Evolutionary conservation across 2,329 filamentous ascomycete genomes (phyloP).

Genomic region (Cladophialophora carrionii): DNA sequence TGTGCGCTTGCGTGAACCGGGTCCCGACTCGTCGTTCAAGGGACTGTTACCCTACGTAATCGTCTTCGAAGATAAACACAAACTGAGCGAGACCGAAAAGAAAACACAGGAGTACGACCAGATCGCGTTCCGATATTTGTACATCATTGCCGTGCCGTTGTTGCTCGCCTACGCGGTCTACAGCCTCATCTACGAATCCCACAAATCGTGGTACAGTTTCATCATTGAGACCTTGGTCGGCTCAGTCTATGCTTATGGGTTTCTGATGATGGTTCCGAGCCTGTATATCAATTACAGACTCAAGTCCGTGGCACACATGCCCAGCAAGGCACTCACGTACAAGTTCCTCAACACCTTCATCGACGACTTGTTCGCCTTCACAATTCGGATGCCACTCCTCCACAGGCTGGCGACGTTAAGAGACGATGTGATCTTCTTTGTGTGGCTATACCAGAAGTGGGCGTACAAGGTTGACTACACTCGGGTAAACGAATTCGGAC

Average conservation of each 20-base stretch:
- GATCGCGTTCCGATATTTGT: slow-evolving; percentile 97
- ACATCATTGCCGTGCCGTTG: slow-evolving; percentile 85
- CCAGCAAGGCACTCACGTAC: slow-evolving; percentile 93
- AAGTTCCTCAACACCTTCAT: slow-evolving; percentile 99
- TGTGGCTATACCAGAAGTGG: slow-evolving; percentile 94
- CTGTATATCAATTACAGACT: slow-evolving; percentile 99
- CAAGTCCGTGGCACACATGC: slow-evolving; percentile 89
- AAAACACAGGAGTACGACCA: slow-evolving; percentile 99
- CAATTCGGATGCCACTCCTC: slow-evolving; percentile 97
- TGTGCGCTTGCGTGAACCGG: slow-evolving; percentile 73
- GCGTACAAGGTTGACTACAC: slow-evolving; percentile 90
- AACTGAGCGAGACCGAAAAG: slow-evolving; percentile 90
- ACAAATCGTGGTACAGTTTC: slow-evolving; percentile 99
- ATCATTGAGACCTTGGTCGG: slow-evolving; percentile 93
- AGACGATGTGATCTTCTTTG: slow-evolving; percentile 97
- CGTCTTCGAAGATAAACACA: slow-evolving; percentile 93
- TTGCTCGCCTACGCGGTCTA: slow-evolving; percentile 87
- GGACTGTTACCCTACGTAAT: slow-evolving; percentile 79
- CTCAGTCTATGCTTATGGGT: slow-evolving; percentile 95
- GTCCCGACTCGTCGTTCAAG: slow-evolving; percentile 65
- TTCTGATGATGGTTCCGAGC: slow-evolving; percentile 97
- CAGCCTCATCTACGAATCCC: slow-evolving; percentile 86
- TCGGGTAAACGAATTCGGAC: slow-evolving; percentile 95
- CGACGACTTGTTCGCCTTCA: slow-evolving; percentile 97
- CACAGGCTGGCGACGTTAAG: slow-evolving; percentile 89